Evolutionary conservation across 257 asterid species (phyloP).

Genomic region (Coffea eugenioides): DNA sequence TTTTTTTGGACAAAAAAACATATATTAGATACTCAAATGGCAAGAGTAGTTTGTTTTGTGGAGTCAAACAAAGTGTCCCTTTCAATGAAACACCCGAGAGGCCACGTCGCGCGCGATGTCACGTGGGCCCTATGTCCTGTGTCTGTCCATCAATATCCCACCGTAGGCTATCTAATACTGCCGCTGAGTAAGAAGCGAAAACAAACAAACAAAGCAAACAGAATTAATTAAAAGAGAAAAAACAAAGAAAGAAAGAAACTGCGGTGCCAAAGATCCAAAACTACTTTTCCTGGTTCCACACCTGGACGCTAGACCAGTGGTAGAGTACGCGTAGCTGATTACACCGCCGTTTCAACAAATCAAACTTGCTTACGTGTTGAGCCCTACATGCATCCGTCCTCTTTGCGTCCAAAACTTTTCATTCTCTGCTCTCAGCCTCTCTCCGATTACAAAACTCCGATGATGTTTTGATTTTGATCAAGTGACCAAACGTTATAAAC

Average conservation of each 20-base stretch:
- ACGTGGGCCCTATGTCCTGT: not conserved
- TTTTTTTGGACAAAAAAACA: no score
- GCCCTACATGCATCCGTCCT: not conserved
- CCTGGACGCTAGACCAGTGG: no score
- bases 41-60: no score
- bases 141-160: not conserved
- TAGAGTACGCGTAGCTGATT: not conserved
- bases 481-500: no score
- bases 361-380: slow-evolving; percentile 16
- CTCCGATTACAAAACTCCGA: no score
- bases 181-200: not conserved
- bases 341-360: slow-evolving; percentile 31
- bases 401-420: slow-evolving; percentile 12
- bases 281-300: not conserved
- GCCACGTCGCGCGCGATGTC: not conserved
- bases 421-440: not conserved
- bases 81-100: not conserved
- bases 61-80: not conserved
- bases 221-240: not conserved
- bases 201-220: not conserved
- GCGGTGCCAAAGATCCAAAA: no score
- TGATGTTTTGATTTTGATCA: no score
- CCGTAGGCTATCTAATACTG: no score
- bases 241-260: no score
- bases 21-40: no score